Base-by-base conservation (phyloP, 148 eudicot species). In the Spergularia marina region DNA sequence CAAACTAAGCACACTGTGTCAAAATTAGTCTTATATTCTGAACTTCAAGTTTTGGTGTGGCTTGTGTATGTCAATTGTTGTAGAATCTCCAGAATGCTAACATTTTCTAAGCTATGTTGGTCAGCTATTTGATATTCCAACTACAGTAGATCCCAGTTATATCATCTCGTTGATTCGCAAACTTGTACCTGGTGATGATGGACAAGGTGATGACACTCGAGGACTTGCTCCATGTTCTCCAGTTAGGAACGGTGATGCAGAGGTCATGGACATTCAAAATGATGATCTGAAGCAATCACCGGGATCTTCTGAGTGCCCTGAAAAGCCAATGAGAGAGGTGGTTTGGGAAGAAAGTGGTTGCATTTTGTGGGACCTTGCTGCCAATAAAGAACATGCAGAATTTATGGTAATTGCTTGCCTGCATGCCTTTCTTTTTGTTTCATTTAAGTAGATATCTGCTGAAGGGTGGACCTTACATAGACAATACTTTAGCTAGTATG, bases 281-380 rank as follows among this genome's bases (percentile, higher is more conserved):
- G 84, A 70, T 63, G 85, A 68, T 74, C 74, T 47, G 71, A 74
- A 75, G 58, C 75, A 75, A 68, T 17, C 60, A 36, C 63, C 80
- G 53, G 76, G 58, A 20, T 63, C 62, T 34, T 54, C 23, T 61
- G 75, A 82, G 65, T 75, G 82, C 73, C 65, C 60, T 58, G 74
- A 69, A 53, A 72, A 34, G 60, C 76, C 79, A 44, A 88, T 78
- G 20, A 84, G 81, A 81, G 94, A 89, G 78, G 83, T 82, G 44
- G 78, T 78, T 18, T 92, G 97, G 99, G 94, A 95, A 86, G 96
- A 89, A 77, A 78, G 81, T 79, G 99, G 99, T 81, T 92, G 97
- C 74, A 72, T 91, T 68, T 88, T 95, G 74, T 95, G 99, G 99
- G 99, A 95, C 78, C 94, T 95, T 75, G 93, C 97, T 52, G 97